Conservation (phyloP, 495 filamentous ascomycete genomes). For the Rhizodiscina lignyota region DNA sequence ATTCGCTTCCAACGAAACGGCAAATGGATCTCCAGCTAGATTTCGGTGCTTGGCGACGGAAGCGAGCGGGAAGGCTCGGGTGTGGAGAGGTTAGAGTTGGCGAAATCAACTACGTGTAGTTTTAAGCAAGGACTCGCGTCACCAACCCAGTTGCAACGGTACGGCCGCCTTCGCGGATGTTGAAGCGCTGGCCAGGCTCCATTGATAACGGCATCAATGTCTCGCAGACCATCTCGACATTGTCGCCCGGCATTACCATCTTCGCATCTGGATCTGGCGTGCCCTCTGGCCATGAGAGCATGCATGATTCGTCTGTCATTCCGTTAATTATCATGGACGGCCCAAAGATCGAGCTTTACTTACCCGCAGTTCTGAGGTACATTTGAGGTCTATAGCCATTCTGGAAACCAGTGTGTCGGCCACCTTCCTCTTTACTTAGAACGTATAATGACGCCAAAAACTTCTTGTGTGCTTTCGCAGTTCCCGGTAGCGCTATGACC, state of each 20-base stretch:
- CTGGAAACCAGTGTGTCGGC: constrained; percentile 83
- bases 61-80: too few species aligned
- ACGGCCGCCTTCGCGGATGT: constrained; percentile 87
- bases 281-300: constrained; percentile 69
- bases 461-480: constrained; percentile 63
- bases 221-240: constrained; percentile 83
- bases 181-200: constrained; percentile 83
- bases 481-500: constrained; percentile 68
- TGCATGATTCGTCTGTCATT: constrained; percentile 53
- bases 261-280: constrained; percentile 40
- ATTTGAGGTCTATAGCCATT: constrained; percentile 92
- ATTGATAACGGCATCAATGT: constrained; percentile 69
- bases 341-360: constrained; percentile 11
- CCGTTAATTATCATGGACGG: too few species aligned
- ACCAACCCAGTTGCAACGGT: constrained; percentile 88
- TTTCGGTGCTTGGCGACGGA: too few species aligned
- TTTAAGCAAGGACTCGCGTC: constrained; percentile 74
- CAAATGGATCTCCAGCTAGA: too few species aligned
- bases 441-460: constrained; percentile 95
- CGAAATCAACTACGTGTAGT: too few species aligned
- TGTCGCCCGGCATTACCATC: constrained; percentile 95
- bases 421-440: constrained; percentile 92
- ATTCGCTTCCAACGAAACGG: too few species aligned
- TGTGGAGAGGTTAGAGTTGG: too few species aligned
- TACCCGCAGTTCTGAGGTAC: constrained; percentile 78